Conservation (phyloP, 2,329 filamentous ascomycete genomes). For the Fusarium fujikuroi region DNA sequence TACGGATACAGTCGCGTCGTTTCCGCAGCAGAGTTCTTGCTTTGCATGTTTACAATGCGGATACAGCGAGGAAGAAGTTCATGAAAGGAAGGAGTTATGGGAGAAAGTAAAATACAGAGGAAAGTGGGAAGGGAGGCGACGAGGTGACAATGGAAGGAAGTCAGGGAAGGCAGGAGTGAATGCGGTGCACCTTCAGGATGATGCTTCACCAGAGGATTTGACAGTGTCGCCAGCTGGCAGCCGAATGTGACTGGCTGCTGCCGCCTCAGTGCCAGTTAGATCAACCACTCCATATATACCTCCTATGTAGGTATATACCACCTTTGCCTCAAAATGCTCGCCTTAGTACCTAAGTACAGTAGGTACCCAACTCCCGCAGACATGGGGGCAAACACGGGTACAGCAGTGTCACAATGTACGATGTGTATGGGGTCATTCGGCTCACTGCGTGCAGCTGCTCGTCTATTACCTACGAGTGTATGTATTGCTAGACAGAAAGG, state of each 20-base stretch:
- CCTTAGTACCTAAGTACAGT: neutral
- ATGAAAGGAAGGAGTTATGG: slow-evolving; percentile 2
- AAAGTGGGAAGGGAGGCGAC: neutral
- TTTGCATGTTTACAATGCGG: slow-evolving; percentile 23
- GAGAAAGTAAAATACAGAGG: neutral
- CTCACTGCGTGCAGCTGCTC: slow-evolving; percentile 2
- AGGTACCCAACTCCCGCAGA: neutral
- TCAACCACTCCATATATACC: neutral
- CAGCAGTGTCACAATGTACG: slow-evolving; percentile 35
- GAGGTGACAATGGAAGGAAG: slow-evolving; percentile 1
- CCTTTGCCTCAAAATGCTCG: neutral
- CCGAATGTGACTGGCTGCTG: slow-evolving; percentile 24
- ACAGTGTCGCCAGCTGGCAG: slow-evolving; percentile 37
- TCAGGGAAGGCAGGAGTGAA: slow-evolving; percentile 12
- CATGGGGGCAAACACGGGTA: slow-evolving; percentile 18
- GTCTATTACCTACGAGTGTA: neutral
- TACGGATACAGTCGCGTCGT: slow-evolving; percentile 23
- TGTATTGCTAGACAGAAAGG: neutral
- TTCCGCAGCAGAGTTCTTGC: slow-evolving; percentile 24
- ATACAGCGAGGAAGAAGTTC: slow-evolving; percentile 14
- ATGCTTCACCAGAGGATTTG: slow-evolving; percentile 25
- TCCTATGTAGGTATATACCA: neutral
- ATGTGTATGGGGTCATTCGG: slow-evolving; percentile 25
- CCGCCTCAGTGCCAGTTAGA: neutral
- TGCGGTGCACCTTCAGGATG: slow-evolving; percentile 24